Percentiles rank a stretch among this genome's conserved stretches.
Evolutionary conservation across 371 early-diverging fungal species (phyloP).

Genomic region (Syncephalis fuscata): DNA sequence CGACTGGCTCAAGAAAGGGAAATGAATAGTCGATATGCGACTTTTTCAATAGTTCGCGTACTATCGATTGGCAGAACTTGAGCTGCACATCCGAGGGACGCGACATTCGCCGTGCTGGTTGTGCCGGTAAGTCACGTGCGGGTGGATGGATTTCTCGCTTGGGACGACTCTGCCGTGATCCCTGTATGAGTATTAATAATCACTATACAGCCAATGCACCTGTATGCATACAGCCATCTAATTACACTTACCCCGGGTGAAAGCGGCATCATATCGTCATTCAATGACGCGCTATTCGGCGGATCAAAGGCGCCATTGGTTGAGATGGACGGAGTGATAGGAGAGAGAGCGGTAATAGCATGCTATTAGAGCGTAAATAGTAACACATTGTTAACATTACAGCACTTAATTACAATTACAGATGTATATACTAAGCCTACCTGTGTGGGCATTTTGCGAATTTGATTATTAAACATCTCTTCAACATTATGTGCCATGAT

Average conservation of each 20-base stretch:
- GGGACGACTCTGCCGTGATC: conserved; percentile 34
- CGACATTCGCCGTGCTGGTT: conserved; percentile 5
- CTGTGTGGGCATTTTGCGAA: conserved; percentile 43
- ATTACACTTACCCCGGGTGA: neutral
- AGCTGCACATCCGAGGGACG: conserved; percentile 30
- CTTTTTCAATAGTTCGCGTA: conserved; percentile 65
- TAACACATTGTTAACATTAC: neutral
- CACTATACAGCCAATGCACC: too few relatives aligned
- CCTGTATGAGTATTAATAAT: conserved; percentile 1
- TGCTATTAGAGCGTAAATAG: neutral
- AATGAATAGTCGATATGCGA: conserved; percentile 46
- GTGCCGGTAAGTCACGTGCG: conserved; percentile 11
- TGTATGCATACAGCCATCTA: too few relatives aligned
- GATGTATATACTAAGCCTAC: neutral
- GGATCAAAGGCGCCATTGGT: neutral
- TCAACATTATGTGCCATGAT: conserved; percentile 56
- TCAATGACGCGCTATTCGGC: neutral
- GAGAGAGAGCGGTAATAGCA: neutral
- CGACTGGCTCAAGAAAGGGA: conserved; percentile 87
- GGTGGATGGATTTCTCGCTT: conserved; percentile 58
- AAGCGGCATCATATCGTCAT: neutral
- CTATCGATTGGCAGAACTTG: conserved; percentile 44
- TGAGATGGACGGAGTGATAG: neutral
- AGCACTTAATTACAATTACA: neutral
- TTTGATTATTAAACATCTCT: conserved; percentile 44